Conservation (phyloP, 495 filamentous ascomycete genomes). For the Penicillium roqueforti region DNA sequence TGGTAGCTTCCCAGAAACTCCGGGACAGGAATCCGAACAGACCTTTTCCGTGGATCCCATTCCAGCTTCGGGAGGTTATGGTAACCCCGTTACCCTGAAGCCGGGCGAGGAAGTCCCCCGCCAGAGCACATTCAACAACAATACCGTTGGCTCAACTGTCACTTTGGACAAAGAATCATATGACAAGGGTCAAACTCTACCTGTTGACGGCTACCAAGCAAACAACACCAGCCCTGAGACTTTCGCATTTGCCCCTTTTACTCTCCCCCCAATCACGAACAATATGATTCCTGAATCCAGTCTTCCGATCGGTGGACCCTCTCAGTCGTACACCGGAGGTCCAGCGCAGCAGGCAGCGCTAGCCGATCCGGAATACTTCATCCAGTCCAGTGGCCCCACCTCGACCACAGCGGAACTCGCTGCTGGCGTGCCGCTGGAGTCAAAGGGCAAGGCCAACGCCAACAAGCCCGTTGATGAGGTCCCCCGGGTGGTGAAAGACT, state of each 20-base stretch:
- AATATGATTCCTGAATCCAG: constrained; percentile 84
- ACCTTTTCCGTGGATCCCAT: constrained; percentile 58
- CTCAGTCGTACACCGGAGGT: constrained; percentile 20
- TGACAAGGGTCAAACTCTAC: constrained; percentile 61
- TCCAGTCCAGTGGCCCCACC: constrained; percentile 63
- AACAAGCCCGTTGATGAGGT: constrained; percentile 42
- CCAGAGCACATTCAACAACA: constrained; percentile 45
- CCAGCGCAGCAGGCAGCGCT: constrained; percentile 30
- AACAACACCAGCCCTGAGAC: constrained; percentile 15
- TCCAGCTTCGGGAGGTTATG: constrained; percentile 69
- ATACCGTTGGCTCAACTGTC: constrained; percentile 53
- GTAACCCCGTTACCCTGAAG: constrained; percentile 74
- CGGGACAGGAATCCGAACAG: constrained; percentile 52
- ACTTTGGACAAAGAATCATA: constrained; percentile 81
- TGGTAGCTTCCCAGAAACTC: constrained; percentile 77
- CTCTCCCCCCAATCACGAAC: constrained; percentile 56
- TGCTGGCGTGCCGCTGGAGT: constrained; percentile 64
- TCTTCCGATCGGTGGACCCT: constrained; percentile 58
- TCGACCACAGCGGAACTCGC: constrained; percentile 74
- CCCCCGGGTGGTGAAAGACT: no score
- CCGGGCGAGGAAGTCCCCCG: constrained; percentile 80
- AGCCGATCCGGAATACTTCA: constrained; percentile 49
- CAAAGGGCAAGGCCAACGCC: constrained; percentile 42
- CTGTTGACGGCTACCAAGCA: constrained; percentile 20
- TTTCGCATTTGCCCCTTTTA: constrained; percentile 55